These are phyloP conservation scores for Sarocladium oryzae DNA, from an alignment of 2,329 filamentous ascomycete species.

Conservation along the genomic window DNA sequence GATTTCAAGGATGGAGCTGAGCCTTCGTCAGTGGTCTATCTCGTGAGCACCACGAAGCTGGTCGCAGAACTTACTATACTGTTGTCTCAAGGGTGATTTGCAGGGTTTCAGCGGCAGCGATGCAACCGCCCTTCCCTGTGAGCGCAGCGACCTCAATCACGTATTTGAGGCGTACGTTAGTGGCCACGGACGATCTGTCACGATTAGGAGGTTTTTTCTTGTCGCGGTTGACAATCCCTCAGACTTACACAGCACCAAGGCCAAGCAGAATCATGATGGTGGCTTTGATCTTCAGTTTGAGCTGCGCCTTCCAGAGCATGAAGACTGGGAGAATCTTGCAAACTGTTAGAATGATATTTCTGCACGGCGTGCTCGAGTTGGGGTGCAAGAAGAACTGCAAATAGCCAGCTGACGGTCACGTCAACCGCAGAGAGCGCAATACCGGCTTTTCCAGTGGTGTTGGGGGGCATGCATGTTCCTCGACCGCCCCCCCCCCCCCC, in stretches of 20 bases:
- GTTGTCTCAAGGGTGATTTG: background rate
- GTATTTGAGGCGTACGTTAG: background rate
- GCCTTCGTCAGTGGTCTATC: background rate
- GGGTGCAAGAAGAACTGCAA: no score
- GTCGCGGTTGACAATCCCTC: no score
- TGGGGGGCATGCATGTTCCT: constrained; percentile 4
- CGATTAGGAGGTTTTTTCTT: no score
- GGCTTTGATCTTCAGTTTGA: background rate
- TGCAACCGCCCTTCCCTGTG: background rate
- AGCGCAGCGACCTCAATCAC: background rate
- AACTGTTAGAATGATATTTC: no score
- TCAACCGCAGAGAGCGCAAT: constrained; percentile 7
- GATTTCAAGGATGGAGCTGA: background rate
- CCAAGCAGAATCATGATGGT: background rate
- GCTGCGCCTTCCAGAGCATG: constrained; percentile 1
- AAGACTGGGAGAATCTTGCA: background rate
- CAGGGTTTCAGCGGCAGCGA: background rate
- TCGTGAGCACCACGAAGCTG: no score
- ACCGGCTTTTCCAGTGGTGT: constrained; percentile 1
- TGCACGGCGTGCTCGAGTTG: no score
- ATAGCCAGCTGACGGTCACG: background rate
- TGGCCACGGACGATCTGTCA: background rate
- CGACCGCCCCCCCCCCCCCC: background rate
- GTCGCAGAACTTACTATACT: background rate
- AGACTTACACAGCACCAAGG: background rate